Base-by-base conservation (phyloP, 352 stramenopile genomes). In the Globisporangium recalcitrans region DNA sequence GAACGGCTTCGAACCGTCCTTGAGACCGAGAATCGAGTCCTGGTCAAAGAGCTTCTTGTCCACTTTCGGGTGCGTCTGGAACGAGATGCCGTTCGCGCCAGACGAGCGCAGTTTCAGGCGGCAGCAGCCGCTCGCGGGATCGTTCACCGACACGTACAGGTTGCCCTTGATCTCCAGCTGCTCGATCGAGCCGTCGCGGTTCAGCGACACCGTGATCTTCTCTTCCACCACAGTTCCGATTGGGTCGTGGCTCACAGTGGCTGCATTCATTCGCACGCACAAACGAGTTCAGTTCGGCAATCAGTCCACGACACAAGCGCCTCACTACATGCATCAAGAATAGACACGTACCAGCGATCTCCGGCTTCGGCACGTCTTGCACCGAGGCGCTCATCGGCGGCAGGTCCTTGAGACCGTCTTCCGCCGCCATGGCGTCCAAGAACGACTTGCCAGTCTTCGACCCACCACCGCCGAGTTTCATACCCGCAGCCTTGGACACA, bases 41-140 rank as follows among this genome's bases (percentile, higher is more conserved):
- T 82, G 76, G 57, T 95, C 86, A 46, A 93, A 95, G 22, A 95
- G 67, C 40, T 77, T 86, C 78, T 95, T 95, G 78, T 95, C 86
- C 49, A 95, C 76, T 66, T 95, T 95, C 4, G 86, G 86, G 62
- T 95, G 86, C 26, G 86, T 93, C 73, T 91, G 86, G 71, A 93
- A 92, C 10, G 78, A 81, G 44, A 95, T 80, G 47, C 84, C 86
- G 36, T 92, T 88, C 4, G 69, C 78, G 11, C 64, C 73, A 52
- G 80, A 85, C 34, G 75, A 85, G 40, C 72, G 82, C 58, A 95
- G 71, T 61, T 91, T 90, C 13, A 95, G 68, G 29, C 84, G 78
- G 70, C 84, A 92, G 51, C 71, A 80, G 4, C 75, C 80, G 46
- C 78, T 87, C 38, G 72, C 78, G 8, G 79, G 77, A 57, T 95